These are phyloP conservation scores for Neurospora sp. DNA, from an alignment of 495 filamentous ascomycete species.

Conservation along the genomic window DNA sequence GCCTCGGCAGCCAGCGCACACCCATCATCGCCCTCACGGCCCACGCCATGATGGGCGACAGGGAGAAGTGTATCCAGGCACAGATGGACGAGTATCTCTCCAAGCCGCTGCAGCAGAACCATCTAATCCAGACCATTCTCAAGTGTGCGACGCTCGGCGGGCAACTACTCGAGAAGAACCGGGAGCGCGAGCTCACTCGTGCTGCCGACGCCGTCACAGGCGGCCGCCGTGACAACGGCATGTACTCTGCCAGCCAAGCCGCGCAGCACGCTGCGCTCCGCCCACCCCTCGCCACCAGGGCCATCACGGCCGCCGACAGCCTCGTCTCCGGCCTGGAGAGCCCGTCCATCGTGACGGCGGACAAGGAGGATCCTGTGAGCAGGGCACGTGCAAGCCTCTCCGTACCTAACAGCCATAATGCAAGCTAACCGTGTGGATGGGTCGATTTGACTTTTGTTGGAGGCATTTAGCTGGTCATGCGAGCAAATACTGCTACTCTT, in stretches of 20 bases:
- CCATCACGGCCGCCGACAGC: constrained; percentile 54
- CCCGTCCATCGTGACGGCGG: constrained; percentile 48
- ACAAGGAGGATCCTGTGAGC: constrained; percentile 59
- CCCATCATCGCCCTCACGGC: constrained; percentile 97
- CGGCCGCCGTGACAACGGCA: constrained; percentile 18
- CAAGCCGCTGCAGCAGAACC: constrained; percentile 95
- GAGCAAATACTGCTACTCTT: constrained; percentile 4
- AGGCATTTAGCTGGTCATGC: constrained; percentile 35
- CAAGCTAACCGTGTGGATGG: constrained; percentile 13
- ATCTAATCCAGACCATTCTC: constrained; percentile 96
- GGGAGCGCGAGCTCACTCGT: constrained; percentile 35
- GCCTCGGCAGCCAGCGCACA: constrained; percentile 64
- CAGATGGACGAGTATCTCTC: constrained; percentile 99
- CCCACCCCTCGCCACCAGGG: constrained; percentile 33
- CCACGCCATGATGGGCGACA: constrained; percentile 97
- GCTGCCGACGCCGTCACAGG: constrained; percentile 26
- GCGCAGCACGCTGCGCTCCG: constrained; percentile 19
- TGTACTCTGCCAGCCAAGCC: constrained; percentile 18
- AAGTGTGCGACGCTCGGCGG: constrained; percentile 91
- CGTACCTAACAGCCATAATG: constrained; percentile 29
- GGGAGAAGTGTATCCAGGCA: constrained; percentile 95
- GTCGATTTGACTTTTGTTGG: constrained; percentile 26
- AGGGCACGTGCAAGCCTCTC: constrained; percentile 51
- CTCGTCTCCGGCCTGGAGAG: constrained; percentile 48
- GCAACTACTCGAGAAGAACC: constrained; percentile 63